Percentiles rank a stretch among this genome's conserved stretches.
These are phyloP conservation scores for Microbotryum intermedium DNA, from an alignment of 1,284 basidiomycete genomes.

Conservation along the genomic window DNA sequence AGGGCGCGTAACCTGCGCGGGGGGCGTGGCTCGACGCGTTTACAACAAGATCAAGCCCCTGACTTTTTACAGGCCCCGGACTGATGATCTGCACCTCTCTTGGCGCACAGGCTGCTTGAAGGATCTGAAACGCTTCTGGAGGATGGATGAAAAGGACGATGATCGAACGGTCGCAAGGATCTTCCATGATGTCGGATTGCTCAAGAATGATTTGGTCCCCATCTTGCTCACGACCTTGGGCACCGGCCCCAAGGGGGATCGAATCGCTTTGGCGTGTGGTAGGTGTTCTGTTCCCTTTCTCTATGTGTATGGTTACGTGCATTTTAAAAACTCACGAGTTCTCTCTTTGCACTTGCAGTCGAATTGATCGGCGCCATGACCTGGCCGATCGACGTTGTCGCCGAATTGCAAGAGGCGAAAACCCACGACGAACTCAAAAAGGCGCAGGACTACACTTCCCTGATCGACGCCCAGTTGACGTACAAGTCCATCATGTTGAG, in stretches of 20 bases:
- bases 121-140: conserved; percentile 87
- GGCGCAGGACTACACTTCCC: conserved; percentile 75
- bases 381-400: conserved; percentile 89
- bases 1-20: neutral
- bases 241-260: conserved; percentile 61
- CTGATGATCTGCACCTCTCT: neutral
- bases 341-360: conserved; percentile 36
- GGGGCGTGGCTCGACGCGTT: too few species aligned
- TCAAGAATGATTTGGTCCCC: conserved; percentile 74
- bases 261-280: conserved; percentile 67
- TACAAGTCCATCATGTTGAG: conserved; percentile 59
- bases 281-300: conserved; percentile 25
- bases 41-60: too few species aligned
- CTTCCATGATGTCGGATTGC: conserved; percentile 70
- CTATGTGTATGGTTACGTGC: neutral
- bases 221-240: conserved; percentile 55
- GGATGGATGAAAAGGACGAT: conserved; percentile 88
- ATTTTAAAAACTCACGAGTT: neutral
- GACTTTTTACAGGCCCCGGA: too few species aligned
- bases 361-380: conserved; percentile 91
- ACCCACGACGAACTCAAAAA: conserved; percentile 48
- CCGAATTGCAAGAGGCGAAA: conserved; percentile 67
- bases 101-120: conserved; percentile 59
- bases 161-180: conserved; percentile 87
- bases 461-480: conserved; percentile 65